These are phyloP conservation scores for Collariella sp. DNA, from an alignment of 495 filamentous ascomycete genomes.

Conservation along the genomic window DNA sequence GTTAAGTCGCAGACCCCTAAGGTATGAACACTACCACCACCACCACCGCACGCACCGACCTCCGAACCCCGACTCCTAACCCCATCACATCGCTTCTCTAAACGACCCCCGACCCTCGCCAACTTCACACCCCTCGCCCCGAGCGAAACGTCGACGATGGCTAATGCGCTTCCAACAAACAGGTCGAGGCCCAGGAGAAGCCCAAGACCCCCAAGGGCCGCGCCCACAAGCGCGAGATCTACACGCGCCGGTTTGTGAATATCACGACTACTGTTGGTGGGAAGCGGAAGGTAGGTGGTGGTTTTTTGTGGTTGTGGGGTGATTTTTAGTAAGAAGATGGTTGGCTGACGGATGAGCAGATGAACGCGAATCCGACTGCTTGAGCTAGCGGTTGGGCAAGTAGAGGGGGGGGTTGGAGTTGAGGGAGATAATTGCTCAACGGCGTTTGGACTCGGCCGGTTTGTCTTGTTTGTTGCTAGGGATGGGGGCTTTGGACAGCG, in stretches of 20 bases:
- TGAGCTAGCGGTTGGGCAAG: conserved; percentile 16
- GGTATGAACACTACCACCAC: conserved; percentile 24
- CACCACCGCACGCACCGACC: too few relatives aligned
- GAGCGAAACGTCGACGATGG: neutral
- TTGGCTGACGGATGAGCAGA: conserved; percentile 22
- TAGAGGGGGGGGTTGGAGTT: neutral
- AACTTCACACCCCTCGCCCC: too few relatives aligned
- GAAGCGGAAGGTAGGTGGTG: conserved; percentile 84
- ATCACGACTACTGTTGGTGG: conserved; percentile 88
- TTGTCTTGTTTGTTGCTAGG: neutral
- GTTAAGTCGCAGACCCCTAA: conserved; percentile 47
- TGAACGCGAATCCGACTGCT: conserved; percentile 43
- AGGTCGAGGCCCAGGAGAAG: conserved; percentile 85
- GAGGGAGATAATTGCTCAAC: neutral
- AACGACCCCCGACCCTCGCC: too few relatives aligned
- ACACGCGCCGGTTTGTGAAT: conserved; percentile 98
- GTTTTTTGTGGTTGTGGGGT: conserved; percentile 38
- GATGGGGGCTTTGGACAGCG: neutral
- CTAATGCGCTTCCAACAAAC: neutral
- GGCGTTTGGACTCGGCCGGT: conserved; percentile 11
- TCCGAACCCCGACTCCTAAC: too few relatives aligned
- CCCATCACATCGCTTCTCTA: too few relatives aligned
- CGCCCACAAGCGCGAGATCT: conserved; percentile 91
- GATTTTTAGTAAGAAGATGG: neutral
- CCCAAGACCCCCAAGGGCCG: conserved; percentile 92